These are phyloP conservation scores for Raddia guianensis DNA, from an alignment of 176 grass and related monocot genomes.

Conservation along the genomic window DNA sequence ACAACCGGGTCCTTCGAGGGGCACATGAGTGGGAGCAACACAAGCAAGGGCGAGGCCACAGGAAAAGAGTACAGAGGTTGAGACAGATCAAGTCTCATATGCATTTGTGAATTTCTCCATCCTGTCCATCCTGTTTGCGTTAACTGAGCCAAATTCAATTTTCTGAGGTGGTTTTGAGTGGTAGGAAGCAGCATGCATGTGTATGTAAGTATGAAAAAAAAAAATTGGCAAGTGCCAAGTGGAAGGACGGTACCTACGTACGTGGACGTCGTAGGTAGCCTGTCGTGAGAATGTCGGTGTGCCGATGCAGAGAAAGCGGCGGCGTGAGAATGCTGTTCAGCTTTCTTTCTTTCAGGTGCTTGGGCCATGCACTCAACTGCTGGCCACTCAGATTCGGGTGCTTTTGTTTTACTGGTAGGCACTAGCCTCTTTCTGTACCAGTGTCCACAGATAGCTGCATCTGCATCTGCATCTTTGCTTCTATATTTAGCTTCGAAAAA, in stretches of 20 bases:
- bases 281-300: background rate
- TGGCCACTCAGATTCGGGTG: background rate
- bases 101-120: background rate
- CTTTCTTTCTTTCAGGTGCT: background rate
- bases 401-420: no score
- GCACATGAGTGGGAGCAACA: constrained; percentile 88
- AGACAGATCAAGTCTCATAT: constrained; percentile 44
- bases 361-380: background rate
- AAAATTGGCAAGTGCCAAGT: no score
- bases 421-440: no score
- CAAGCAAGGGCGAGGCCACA: constrained; percentile 73
- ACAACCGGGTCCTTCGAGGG: constrained; percentile 73
- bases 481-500: no score
- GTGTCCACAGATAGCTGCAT: no score
- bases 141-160: background rate
- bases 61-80: constrained; percentile 64
- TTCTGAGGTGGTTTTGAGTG: background rate
- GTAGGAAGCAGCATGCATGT: background rate
- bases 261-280: no score
- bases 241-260: no score
- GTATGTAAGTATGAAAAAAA: background rate
- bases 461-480: no score
- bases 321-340: background rate
- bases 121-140: background rate
- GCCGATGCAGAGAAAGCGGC: background rate